Percentiles rank a stretch among this genome's conserved stretches.
Conservation (phyloP, 345 rosid genomes). For the Linum tenue region DNA sequence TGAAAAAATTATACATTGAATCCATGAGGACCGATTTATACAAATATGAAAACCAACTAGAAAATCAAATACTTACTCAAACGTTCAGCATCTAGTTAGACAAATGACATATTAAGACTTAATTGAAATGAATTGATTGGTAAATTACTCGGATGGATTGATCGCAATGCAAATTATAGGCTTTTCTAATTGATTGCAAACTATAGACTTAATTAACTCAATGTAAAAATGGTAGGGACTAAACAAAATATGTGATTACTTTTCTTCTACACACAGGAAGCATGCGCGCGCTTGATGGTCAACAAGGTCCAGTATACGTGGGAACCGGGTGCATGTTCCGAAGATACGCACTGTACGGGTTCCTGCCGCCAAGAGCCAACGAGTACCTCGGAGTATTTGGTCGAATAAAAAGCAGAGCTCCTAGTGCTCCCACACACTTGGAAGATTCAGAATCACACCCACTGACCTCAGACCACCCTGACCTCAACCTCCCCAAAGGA, state of each 20-base stretch:
- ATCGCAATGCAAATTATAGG: too few relatives aligned
- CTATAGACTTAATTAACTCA: too few relatives aligned
- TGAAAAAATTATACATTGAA: too few relatives aligned
- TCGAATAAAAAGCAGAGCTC: slow-evolving; percentile 40
- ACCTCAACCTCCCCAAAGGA: slow-evolving; percentile 54
- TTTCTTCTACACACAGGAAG: slow-evolving; percentile 40
- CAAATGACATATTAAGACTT: too few relatives aligned
- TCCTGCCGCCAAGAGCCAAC: slow-evolving; percentile 82
- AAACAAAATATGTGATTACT: too few relatives aligned
- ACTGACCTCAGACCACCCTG: slow-evolving; percentile 52
- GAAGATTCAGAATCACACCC: slow-evolving; percentile 36
- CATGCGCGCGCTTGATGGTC: slow-evolving; percentile 91
- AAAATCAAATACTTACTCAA: too few relatives aligned
- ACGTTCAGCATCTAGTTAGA: too few relatives aligned
- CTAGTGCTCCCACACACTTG: slow-evolving; percentile 22
- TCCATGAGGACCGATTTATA: too few relatives aligned
- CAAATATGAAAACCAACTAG: too few relatives aligned
- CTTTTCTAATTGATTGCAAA: too few relatives aligned
- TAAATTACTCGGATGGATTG: neutral
- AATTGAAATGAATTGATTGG: too few relatives aligned
- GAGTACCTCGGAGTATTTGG: slow-evolving; percentile 72
- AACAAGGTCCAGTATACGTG: slow-evolving; percentile 88
- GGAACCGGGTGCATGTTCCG: slow-evolving; percentile 97
- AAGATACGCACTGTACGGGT: slow-evolving; percentile 81
- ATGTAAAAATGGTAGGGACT: too few relatives aligned